Conservation (phyloP, 106 monocot species). For the Phalaenopsis equestris region DNA sequence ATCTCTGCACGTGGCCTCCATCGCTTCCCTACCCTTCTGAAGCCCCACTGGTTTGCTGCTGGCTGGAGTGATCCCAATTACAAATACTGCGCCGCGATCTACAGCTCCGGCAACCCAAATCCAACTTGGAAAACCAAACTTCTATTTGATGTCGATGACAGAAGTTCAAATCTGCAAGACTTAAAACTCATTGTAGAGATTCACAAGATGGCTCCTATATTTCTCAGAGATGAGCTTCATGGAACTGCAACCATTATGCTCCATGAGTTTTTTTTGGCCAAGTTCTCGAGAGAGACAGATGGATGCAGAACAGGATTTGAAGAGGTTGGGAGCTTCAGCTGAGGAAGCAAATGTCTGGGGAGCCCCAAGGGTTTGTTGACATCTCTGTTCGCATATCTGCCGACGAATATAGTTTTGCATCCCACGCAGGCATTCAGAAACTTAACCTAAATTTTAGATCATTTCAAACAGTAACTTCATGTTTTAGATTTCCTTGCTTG, state of each 20-base stretch:
- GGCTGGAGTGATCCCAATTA: constrained; percentile 60
- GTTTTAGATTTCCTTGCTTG: no score
- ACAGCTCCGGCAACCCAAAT: constrained; percentile 31
- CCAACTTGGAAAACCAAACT: constrained; percentile 79
- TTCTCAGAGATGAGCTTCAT: constrained; percentile 58
- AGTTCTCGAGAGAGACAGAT: constrained; percentile 19
- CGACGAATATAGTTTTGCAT: neutral
- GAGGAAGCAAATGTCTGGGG: constrained; percentile 45
- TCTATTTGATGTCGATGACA: constrained; percentile 24
- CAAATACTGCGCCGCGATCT: constrained; percentile 78
- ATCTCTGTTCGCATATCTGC: constrained; percentile 35
- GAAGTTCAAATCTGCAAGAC: constrained; percentile 11
- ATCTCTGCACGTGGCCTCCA: constrained; percentile 66
- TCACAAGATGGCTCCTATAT: constrained; percentile 59
- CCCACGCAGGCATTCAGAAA: constrained; percentile 18
- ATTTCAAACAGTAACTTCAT: neutral
- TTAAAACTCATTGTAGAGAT: constrained; percentile 48
- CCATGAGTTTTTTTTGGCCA: constrained; percentile 55
- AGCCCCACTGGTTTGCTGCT: constrained; percentile 74
- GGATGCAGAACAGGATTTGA: neutral
- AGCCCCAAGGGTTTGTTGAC: constrained; percentile 56
- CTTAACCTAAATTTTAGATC: neutral
- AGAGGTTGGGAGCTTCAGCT: constrained; percentile 60
- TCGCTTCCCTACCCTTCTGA: constrained; percentile 41
- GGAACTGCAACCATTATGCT: constrained; percentile 44